These are phyloP conservation scores for Rhytidiadelphus loreus DNA, from an alignment of 225 moss, liverwort and hornwort species.

Conservation along the genomic window DNA sequence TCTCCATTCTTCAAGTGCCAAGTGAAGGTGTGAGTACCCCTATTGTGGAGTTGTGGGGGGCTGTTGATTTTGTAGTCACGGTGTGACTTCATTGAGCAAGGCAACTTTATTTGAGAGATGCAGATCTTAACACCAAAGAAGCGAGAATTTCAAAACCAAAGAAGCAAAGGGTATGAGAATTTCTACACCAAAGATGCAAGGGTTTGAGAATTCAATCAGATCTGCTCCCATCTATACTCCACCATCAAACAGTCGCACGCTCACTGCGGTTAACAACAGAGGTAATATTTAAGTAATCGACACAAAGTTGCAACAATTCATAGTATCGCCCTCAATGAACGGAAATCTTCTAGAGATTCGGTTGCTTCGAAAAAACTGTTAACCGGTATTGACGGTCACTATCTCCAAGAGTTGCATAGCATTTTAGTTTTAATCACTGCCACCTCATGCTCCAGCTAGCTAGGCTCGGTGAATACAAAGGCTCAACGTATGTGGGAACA, in stretches of 20 bases:
- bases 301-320: neutral
- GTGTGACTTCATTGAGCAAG: neutral
- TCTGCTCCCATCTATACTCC: neutral
- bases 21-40: too few relatives aligned
- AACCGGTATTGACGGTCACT: neutral
- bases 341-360: neutral
- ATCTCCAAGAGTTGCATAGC: neutral
- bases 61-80: neutral
- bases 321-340: neutral
- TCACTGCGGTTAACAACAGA: neutral
- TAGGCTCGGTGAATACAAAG: fast-evolving
- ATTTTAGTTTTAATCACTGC: neutral
- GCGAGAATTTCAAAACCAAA: neutral
- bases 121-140: too few relatives aligned
- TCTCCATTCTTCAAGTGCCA: too few relatives aligned
- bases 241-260: neutral
- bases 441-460: neutral
- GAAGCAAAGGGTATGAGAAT: neutral
- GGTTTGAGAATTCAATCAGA: neutral
- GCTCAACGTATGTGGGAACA: neutral
- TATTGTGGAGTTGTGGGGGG: too few relatives aligned
- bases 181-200: neutral
- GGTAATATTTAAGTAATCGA: neutral
- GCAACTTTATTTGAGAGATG: neutral
- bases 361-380: neutral